Evolutionary conservation across 1,284 basidiomycete genomes (phyloP), one percentile per base, ranked within the genome.

Genomic region (Coriolopsis trogii): DNA sequence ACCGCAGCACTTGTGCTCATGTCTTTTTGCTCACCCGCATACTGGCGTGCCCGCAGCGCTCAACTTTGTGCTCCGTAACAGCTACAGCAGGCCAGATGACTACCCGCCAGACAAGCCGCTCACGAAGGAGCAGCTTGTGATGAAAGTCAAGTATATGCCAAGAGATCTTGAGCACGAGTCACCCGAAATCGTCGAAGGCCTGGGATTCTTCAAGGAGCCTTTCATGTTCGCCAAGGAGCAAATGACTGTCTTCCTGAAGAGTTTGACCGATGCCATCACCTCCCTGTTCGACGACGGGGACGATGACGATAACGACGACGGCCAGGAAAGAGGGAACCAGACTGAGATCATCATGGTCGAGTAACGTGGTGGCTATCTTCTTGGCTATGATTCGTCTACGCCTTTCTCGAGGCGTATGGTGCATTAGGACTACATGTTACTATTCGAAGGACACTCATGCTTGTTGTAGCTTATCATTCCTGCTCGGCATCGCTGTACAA

Each of bases 201-300:
- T 91, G n/a, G 77, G 76, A 20, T 90, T 85, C 65, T 74, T 91
- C 51, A 73, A 69, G 28, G 73, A 73, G 2, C 67, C 81, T 0
- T 91, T 91, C 66, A 82, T 85, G 13, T 91, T 91, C 63, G 72
- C 77, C 48, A 74, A 77, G 39, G 72, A 77, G 18, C 89, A 91
- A 66, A 73, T 87, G 48, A 75, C 81, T 3, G 67, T 86, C 20
- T 87, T 91, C 69, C 65, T 86, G 40, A 75, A 76, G 61, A 84
- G 81, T 18, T 66, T 87, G 52, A 72, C 78, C 47, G 77, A 79
- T 33, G 74, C 72, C 42, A 67, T 87, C 45, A 7, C 30, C 6
- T 30, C 12, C 18, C 31, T 59, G 13, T 56, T 59, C 40, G 57
- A 59, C 52, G 70, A 68, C 29, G 73, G 76, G 3, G 56, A 64